Conservation (phyloP, 2,329 filamentous ascomycete genomes). For the Monosporascus sp. region DNA sequence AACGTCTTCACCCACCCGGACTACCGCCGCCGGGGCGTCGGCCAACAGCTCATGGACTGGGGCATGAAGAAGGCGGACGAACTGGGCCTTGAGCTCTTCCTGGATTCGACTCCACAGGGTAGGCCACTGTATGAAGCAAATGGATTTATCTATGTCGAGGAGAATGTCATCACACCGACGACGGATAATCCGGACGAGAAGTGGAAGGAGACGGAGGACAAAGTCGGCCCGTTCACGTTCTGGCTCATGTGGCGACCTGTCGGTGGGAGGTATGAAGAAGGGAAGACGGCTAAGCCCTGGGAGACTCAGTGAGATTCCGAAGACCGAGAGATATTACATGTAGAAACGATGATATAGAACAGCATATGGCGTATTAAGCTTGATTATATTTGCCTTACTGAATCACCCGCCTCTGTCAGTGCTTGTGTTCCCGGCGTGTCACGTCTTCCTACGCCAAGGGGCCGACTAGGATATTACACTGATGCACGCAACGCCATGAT, state of each 20-base stretch:
- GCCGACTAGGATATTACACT: too few species aligned
- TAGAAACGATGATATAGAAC: too few species aligned
- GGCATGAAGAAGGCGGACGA: conserved; percentile 18
- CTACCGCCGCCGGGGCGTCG: conserved; percentile 16
- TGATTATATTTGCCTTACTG: too few species aligned
- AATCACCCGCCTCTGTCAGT: too few species aligned
- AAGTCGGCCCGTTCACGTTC: conserved; percentile 31
- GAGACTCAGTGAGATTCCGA: not conserved
- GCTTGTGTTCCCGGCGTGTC: too few species aligned
- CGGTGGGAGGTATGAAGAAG: conserved; percentile 9
- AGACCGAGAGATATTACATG: too few species aligned
- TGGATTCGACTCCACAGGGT: conserved; percentile 16
- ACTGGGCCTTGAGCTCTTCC: conserved; percentile 16
- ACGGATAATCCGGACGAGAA: conserved; percentile 16
- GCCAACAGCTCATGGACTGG: conserved; percentile 19
- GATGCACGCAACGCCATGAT: too few species aligned
- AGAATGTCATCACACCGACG: conserved; percentile 15
- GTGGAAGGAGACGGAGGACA: conserved; percentile 29
- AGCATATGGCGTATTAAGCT: too few species aligned
- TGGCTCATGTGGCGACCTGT: conserved; percentile 16
- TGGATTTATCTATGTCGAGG: conserved; percentile 13
- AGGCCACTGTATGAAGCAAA: conserved; percentile 17
- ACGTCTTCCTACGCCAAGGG: too few species aligned
- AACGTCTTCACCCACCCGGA: conserved; percentile 20
- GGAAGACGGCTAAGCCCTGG: conserved; percentile 13